A percentile compares a stretch with the other conserved stretches of the same genome.
Evolutionary conservation across 306 rosid species (phyloP).

Genomic region (Vigna mungo): DNA sequence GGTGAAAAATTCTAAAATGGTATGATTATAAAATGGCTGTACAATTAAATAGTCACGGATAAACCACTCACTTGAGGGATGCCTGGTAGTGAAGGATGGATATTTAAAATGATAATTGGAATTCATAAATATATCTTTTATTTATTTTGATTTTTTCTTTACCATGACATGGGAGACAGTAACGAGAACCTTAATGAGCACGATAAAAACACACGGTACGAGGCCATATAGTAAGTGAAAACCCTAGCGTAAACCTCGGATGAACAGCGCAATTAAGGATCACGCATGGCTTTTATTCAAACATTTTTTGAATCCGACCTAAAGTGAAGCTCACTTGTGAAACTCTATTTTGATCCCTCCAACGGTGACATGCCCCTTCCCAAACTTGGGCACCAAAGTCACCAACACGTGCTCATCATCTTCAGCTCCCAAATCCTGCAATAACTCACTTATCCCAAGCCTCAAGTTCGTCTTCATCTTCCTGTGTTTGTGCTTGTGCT

Average conservation of each 20-base stretch:
- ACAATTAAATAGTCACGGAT: too few relatives aligned
- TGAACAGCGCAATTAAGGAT: not conserved
- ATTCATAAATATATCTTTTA: too few relatives aligned
- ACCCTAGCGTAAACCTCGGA: too few relatives aligned
- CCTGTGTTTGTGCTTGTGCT: slow-evolving; percentile 40
- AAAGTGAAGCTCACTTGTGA: not conserved
- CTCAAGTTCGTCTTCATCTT: slow-evolving; percentile 53
- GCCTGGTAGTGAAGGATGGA: too few relatives aligned
- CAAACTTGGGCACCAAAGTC: slow-evolving; percentile 66
- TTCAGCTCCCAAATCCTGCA: slow-evolving; percentile 84
- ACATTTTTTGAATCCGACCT: not conserved
- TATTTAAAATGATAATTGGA: too few relatives aligned
- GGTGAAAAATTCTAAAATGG: too few relatives aligned
- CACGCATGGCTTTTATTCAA: not conserved
- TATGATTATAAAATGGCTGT: too few relatives aligned
- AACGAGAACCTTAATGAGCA: too few relatives aligned
- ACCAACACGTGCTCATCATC: slow-evolving; percentile 73
- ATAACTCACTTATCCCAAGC: slow-evolving; percentile 65
- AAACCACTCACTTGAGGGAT: too few relatives aligned
- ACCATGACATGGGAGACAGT: too few relatives aligned
- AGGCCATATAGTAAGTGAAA: not conserved
- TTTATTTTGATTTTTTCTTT: too few relatives aligned
- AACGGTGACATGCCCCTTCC: slow-evolving; percentile 55
- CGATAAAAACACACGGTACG: not conserved
- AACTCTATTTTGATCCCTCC: slow-evolving; percentile 60